Conservation (phyloP, 2,329 filamentous ascomycete genomes). For the Sphaerulina vaccinii region DNA sequence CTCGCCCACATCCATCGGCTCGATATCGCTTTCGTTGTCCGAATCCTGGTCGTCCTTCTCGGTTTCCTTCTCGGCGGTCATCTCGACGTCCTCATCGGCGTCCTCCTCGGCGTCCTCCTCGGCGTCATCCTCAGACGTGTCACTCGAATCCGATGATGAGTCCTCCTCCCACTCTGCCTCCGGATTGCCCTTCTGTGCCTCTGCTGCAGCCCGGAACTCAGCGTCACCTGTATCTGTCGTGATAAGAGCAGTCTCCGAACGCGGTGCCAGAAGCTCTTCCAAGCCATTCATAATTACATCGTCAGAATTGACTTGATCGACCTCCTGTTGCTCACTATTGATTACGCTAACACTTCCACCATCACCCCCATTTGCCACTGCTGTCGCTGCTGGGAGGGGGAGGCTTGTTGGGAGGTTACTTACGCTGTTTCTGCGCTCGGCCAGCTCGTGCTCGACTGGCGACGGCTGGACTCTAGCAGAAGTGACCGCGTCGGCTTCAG, state of each 20-base stretch:
- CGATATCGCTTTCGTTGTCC: constrained; percentile 61
- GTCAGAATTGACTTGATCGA: neutral
- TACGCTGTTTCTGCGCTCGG: neutral
- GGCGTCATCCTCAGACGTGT: constrained; percentile 34
- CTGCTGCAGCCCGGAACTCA: constrained; percentile 47
- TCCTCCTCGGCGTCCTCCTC: constrained; percentile 52
- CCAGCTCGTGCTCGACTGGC: neutral
- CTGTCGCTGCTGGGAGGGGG: constrained; percentile 20
- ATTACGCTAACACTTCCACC: constrained; percentile 7
- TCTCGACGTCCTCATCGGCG: constrained; percentile 63
- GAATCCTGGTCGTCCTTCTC: constrained; percentile 55
- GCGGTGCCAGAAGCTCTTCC: neutral
- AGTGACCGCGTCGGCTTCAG: neutral
- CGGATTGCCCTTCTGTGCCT: constrained; percentile 48
- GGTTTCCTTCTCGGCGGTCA: too few relatives aligned
- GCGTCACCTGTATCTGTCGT: constrained; percentile 32
- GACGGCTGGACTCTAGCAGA: neutral
- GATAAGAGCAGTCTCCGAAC: constrained; percentile 10
- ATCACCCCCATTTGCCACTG: constrained; percentile 19
- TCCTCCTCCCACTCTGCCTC: constrained; percentile 79
- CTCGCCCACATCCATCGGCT: constrained; percentile 76
- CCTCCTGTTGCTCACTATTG: neutral
- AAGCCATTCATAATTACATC: neutral
- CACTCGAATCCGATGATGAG: constrained; percentile 57
- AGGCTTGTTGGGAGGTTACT: constrained; percentile 13